phyloP scores from a whole-genome alignment of 148 eudicot genomes.

The Nyssa sinensis region DNA sequence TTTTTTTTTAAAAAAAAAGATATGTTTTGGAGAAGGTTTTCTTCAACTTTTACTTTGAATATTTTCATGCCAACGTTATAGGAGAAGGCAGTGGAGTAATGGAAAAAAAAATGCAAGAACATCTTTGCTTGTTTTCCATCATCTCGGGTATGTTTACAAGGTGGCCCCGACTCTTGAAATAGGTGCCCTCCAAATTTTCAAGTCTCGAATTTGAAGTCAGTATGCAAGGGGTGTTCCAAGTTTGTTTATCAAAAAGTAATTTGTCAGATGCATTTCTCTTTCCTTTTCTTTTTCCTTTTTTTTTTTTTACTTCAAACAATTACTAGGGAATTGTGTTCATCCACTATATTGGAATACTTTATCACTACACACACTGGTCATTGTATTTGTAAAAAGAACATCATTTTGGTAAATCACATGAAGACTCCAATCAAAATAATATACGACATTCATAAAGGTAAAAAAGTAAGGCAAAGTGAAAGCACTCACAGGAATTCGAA shows the following conservation, averaged over 20 bases:
- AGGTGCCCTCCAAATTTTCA: neutral
- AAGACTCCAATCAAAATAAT: neutral
- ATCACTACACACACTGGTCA: neutral
- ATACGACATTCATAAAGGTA: neutral
- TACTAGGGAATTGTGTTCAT: neutral
- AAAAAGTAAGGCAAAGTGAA: constrained; percentile 7
- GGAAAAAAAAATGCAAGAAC: neutral
- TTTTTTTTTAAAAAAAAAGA: too few species aligned
- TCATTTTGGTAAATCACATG: neutral
- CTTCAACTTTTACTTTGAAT: neutral
- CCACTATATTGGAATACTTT: neutral
- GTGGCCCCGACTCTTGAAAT: neutral
- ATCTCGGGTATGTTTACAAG: neutral
- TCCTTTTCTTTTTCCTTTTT: too few species aligned
- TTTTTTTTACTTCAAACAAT: too few species aligned
- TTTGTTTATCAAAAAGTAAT: neutral
- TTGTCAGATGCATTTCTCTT: neutral
- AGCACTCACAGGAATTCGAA: constrained; percentile 65
- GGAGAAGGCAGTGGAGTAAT: too few species aligned
- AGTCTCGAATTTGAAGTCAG: neutral
- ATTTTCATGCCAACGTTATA: neutral
- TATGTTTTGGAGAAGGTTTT: too few species aligned
- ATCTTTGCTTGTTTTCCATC: too few species aligned
- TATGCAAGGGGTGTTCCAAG: neutral
- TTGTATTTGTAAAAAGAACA: neutral